Evolutionary conservation across 2,329 filamentous ascomycete genomes (phyloP).

Genomic region (Colletotrichum coccodes): DNA sequence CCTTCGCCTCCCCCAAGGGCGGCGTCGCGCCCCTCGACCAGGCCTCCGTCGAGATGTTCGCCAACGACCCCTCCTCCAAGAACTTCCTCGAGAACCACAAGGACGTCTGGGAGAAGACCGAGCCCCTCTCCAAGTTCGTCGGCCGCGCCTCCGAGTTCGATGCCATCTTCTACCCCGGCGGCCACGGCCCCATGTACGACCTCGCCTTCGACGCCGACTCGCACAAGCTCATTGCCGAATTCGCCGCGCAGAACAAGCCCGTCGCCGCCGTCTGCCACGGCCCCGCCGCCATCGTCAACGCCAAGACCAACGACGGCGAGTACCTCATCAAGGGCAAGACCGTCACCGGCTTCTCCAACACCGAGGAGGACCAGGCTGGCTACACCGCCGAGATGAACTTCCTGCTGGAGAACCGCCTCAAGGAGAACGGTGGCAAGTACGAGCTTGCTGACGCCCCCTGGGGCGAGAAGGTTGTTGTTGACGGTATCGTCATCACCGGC

Average conservation of each 20-base stretch:
- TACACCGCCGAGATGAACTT: slow-evolving; percentile 67
- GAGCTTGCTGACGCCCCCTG: slow-evolving; percentile 61
- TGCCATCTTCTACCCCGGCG: slow-evolving; percentile 68
- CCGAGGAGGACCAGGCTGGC: slow-evolving; percentile 60
- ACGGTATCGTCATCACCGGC: slow-evolving; percentile 64
- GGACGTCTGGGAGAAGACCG: slow-evolving; percentile 71
- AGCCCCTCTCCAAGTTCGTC: slow-evolving; percentile 64
- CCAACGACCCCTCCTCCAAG: slow-evolving; percentile 60
- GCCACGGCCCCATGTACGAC: slow-evolving; percentile 75
- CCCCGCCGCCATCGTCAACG: slow-evolving; percentile 70
- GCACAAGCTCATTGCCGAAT: slow-evolving; percentile 70
- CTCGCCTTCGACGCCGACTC: slow-evolving; percentile 67
- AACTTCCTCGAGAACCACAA: slow-evolving; percentile 66
- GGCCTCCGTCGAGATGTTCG: slow-evolving; percentile 63
- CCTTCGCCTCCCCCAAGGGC: slow-evolving; percentile 70
- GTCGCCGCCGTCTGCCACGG: slow-evolving; percentile 77
- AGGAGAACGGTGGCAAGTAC: slow-evolving; percentile 63
- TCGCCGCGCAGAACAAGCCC: slow-evolving; percentile 69
- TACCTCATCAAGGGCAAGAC: slow-evolving; percentile 64
- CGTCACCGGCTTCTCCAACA: slow-evolving; percentile 72
- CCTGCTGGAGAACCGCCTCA: slow-evolving; percentile 65
- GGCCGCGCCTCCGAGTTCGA: slow-evolving; percentile 70
- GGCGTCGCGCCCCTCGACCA: slow-evolving; percentile 71
- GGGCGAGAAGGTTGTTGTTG: slow-evolving; percentile 59
- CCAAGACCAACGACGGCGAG: slow-evolving; percentile 60